A percentile compares a stretch with the other conserved stretches of the same genome.
phyloP scores from a whole-genome alignment of 202 grass and related monocot genomes.

The Setaria italica region DNA sequence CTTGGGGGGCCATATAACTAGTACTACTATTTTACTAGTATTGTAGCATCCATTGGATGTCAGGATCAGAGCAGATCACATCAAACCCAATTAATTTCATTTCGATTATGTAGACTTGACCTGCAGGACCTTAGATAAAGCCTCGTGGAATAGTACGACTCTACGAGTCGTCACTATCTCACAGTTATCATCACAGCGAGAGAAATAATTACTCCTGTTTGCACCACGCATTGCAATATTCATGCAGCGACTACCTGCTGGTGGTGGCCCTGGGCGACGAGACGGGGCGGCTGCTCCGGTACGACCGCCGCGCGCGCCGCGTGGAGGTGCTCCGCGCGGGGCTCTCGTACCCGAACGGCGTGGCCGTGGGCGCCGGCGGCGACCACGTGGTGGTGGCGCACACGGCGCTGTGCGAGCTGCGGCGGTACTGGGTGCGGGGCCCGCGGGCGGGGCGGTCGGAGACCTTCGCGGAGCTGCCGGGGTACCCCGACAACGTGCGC shows the following conservation, averaged over 20 bases:
- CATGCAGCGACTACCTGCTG: conserved; percentile 43
- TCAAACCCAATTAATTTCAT: not conserved
- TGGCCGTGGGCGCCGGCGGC: conserved; percentile 48
- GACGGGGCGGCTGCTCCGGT: conserved; percentile 55
- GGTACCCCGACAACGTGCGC: conserved; percentile 67
- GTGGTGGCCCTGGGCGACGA: conserved; percentile 55
- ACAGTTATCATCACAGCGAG: not conserved
- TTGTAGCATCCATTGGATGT: no score
- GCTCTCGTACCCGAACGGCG: conserved; percentile 63
- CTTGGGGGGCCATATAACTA: no score
- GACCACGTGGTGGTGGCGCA: conserved; percentile 56
- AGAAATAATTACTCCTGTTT: no score
- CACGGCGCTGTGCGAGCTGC: conserved; percentile 49
- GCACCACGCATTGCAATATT: not conserved
- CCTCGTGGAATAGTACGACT: not conserved
- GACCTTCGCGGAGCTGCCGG: conserved; percentile 49
- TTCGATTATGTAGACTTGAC: not conserved
- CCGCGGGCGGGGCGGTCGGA: conserved; percentile 29
- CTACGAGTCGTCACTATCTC: not conserved
- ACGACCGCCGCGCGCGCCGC: conserved; percentile 35
- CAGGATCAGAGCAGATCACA: not conserved
- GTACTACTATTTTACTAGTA: no score
- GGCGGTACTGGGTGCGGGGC: conserved; percentile 54
- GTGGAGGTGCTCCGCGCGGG: conserved; percentile 47
- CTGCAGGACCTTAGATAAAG: no score